Evolutionary conservation across 2,329 filamentous ascomycete species (phyloP), one percentile per base, ranked within the genome.

Genomic region (Metarhizium robertsii): DNA sequence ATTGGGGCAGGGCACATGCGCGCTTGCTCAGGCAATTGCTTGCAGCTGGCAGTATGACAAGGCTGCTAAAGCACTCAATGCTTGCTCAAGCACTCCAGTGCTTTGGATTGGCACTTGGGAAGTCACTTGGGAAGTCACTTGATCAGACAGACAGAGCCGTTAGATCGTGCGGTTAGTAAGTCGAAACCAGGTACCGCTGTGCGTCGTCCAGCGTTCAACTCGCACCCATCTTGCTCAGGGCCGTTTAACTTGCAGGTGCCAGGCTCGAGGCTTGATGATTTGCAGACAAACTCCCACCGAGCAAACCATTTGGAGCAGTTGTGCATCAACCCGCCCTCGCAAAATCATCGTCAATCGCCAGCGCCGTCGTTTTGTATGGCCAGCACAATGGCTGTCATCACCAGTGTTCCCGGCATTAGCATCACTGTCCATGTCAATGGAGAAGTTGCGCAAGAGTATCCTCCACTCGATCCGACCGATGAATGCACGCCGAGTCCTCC

Each of bases 401-500:
- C 52, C 8, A 42, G 4, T 3, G 4, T 64, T 13, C 59, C 62
- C 3, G 58, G 57, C 7, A 2, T 67, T 8, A 53, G 55, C 3
- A 60, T 62, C 16, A 45, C 34, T 5, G 50, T 67, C 14, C 42
- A 50, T 18, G 53, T 67, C 29, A 59, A 57, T 0, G 60, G 61
- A 1, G 52, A 62, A 48, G 42, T 58, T 2, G 62, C 63, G 2
- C 59, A 54, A 2, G 65, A 67, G 40, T 62, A 67, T 30, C 49
- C 59, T 2, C 18, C 49, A 3, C 47, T 49, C 4, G 50, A 38
- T 16, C 34, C 14, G 10, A 10, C 58, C 6, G 53, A 30, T 16
- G 50, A 47, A n/a, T 10, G 8, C 2, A 1, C 32, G 6, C 6
- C 11, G 7, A n/a, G 20, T n/a, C 2, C 18, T 2, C 53, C 50